Percentiles rank a stretch among this genome's conserved stretches.
Conservation (phyloP, 208 protist genomes). For the Acanthamoeba quina region DNA sequence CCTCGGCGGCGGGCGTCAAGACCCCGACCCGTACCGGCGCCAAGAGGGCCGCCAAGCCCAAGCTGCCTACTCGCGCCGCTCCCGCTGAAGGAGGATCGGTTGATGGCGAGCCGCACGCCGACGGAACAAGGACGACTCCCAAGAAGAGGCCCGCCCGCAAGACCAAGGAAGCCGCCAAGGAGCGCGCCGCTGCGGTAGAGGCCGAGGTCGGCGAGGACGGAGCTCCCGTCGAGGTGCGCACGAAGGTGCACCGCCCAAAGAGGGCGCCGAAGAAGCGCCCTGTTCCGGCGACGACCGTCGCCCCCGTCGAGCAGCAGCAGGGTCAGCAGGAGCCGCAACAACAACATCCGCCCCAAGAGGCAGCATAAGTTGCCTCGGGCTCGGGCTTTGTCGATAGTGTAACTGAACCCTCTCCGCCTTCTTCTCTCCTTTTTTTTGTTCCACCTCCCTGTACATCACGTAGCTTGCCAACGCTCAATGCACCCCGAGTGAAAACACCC, state of each 20-base stretch:
- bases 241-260: conserved; percentile 33
- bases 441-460: background rate
- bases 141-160: conserved; percentile 40
- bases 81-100: background rate
- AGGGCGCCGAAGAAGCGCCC: background rate
- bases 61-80: background rate
- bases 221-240: conserved; percentile 15
- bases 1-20: background rate
- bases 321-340: background rate
- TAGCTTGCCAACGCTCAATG: background rate
- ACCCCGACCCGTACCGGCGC: background rate
- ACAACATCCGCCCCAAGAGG: background rate
- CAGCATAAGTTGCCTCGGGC: background rate
- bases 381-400: background rate
- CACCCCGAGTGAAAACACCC: background rate
- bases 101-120: background rate
- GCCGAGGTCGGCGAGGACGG: background rate
- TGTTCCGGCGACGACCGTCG: background rate
- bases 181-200: background rate
- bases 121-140: background rate
- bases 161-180: background rate
- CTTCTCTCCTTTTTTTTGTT: background rate
- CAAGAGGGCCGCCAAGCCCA: background rate
- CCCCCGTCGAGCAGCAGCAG: background rate
- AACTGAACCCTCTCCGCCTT: background rate